Conservation (phyloP, 306 rosid species). For the Alnus glutinosa region DNA sequence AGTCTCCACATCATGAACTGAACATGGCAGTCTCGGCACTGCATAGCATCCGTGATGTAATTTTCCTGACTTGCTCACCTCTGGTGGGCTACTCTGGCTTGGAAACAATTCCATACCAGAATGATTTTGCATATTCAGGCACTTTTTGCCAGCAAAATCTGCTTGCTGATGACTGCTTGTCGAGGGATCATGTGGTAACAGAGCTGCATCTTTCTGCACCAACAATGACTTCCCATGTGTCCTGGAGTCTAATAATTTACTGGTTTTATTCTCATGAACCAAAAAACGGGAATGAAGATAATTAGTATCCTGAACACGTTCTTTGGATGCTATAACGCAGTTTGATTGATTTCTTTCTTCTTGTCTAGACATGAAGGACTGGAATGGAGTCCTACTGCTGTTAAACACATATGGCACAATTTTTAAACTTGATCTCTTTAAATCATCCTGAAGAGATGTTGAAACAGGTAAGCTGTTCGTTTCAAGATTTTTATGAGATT, state of each 20-base stretch:
- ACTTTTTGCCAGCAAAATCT: conserved; percentile 36
- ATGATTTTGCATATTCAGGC: conserved; percentile 42
- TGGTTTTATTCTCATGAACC: conserved; percentile 47
- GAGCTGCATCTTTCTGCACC: conserved; percentile 39
- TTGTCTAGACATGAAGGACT: conserved; percentile 27
- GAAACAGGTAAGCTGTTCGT: conserved; percentile 40
- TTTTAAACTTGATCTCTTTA: conserved; percentile 47
- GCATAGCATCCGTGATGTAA: conserved; percentile 39
- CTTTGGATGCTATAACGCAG: conserved; percentile 43
- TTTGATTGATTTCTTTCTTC: conserved; percentile 39
- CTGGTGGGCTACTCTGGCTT: conserved; percentile 40
- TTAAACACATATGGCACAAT: conserved; percentile 34
- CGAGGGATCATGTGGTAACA: conserved; percentile 38
- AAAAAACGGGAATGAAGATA: conserved; percentile 42
- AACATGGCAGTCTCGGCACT: conserved; percentile 38
- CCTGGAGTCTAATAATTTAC: conserved; percentile 39
- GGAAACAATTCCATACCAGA: conserved; percentile 32
- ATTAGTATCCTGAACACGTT: conserved; percentile 32
- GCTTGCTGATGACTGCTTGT: conserved; percentile 37
- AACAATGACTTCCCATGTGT: conserved; percentile 41
- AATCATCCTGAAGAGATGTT: conserved; percentile 35
- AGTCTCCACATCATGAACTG: conserved; percentile 47
- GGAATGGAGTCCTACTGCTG: conserved; percentile 42
- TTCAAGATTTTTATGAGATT: conserved; percentile 35
- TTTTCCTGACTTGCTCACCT: conserved; percentile 31